These are phyloP conservation scores for Gnaphalium uliginosum DNA, from an alignment of 129 eudicot species.

Conservation along the genomic window DNA sequence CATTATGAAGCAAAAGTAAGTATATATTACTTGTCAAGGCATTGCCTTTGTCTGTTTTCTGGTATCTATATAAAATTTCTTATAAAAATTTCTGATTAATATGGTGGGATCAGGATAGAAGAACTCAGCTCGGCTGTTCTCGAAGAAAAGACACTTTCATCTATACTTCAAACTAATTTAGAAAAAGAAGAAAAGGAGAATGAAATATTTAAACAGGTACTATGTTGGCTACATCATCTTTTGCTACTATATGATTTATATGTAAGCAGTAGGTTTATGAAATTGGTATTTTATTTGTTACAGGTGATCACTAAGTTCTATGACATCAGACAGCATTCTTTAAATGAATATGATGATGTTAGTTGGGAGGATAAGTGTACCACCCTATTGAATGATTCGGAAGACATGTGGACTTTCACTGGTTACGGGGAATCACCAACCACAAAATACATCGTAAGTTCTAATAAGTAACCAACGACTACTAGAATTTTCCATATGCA, in stretches of 20 bases:
- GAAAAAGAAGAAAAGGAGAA: constrained; percentile 52
- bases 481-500: constrained; percentile 18
- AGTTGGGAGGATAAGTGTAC: constrained; percentile 70
- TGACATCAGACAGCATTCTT: constrained; percentile 50
- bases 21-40: background rate
- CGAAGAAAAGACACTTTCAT: constrained; percentile 53
- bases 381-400: constrained; percentile 59
- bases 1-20: constrained; percentile 55
- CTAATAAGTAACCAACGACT: background rate
- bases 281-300: constrained; percentile 19
- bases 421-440: constrained; percentile 63
- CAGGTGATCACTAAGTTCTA: constrained; percentile 74
- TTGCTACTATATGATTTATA: background rate
- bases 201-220: constrained; percentile 64
- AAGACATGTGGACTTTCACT: constrained; percentile 67
- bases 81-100: constrained; percentile 19
- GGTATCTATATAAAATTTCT: background rate
- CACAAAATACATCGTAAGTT: constrained; percentile 68
- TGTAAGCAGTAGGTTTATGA: background rate
- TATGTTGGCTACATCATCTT: background rate
- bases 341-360: constrained; percentile 35
- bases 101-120: constrained; percentile 58
- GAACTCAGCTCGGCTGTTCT: constrained; percentile 50
- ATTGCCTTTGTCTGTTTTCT: constrained; percentile 10
- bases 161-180: constrained; percentile 41